These are phyloP conservation scores for Aspergillus persii DNA, from an alignment of 2,329 filamentous ascomycete species.

Conservation along the genomic window DNA sequence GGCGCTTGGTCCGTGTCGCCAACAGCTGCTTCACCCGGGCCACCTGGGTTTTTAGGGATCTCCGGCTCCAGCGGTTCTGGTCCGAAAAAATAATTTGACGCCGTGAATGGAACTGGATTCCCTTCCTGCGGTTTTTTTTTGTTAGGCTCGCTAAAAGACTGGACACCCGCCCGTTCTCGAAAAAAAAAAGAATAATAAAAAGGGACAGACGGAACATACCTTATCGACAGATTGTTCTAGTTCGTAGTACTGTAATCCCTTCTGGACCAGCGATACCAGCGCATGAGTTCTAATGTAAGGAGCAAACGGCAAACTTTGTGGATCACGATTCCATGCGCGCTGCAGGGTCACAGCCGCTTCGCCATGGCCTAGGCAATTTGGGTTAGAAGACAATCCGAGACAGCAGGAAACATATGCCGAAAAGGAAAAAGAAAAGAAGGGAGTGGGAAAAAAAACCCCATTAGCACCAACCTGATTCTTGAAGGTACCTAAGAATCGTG, in stretches of 20 bases:
- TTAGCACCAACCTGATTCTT: conserved; percentile 51
- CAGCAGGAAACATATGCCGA: conserved; percentile 8
- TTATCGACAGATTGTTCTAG: conserved; percentile 50
- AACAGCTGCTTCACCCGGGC: conserved; percentile 17
- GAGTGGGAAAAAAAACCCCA: conserved; percentile 12
- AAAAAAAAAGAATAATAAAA: conserved; percentile 8
- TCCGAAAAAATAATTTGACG: conserved; percentile 48
- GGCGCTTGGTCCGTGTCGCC: conserved; percentile 31
- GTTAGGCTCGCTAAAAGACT: background rate
- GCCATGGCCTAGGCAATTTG: conserved; percentile 48
- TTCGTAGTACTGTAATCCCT: conserved; percentile 58
- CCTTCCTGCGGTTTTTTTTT: conserved; percentile 34
- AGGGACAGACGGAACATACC: conserved; percentile 34
- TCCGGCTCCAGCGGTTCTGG: conserved; percentile 39
- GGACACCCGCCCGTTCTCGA: background rate
- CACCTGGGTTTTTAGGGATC: conserved; percentile 28
- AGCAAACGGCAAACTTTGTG: conserved; percentile 61
- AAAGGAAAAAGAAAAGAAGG: background rate
- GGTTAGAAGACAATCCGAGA: conserved; percentile 9
- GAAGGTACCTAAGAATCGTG: conserved; percentile 47
- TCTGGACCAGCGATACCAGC: conserved; percentile 61
- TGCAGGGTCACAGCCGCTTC: conserved; percentile 60
- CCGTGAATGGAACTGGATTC: conserved; percentile 33
- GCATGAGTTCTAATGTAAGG: conserved; percentile 58
- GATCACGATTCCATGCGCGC: conserved; percentile 62